These are phyloP conservation scores for Monosporozyma aerobia DNA, from an alignment of 805 yeast species.

Conservation along the genomic window DNA sequence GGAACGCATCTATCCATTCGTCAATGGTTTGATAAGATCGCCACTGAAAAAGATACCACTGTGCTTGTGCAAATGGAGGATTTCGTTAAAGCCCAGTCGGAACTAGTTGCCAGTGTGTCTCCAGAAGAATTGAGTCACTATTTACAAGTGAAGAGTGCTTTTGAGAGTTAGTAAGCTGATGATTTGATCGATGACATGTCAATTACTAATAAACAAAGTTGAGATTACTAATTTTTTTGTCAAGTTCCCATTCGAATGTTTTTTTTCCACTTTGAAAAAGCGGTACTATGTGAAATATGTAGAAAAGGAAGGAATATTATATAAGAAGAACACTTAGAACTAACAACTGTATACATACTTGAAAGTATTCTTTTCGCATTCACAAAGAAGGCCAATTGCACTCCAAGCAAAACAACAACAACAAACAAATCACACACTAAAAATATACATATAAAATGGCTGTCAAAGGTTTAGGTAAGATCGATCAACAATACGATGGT, in stretches of 20 bases:
- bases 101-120: conserved; percentile 77
- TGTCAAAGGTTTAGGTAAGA: conserved; percentile 68
- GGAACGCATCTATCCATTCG: conserved; percentile 49
- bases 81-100: conserved; percentile 64
- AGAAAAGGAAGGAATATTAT: not conserved
- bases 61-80: conserved; percentile 67
- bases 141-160: conserved; percentile 63
- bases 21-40: conserved; percentile 86
- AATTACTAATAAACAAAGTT: not conserved
- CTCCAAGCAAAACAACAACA: not conserved
- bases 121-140: conserved; percentile 81
- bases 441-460: conserved; percentile 43
- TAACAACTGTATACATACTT: not conserved
- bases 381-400: not conserved
- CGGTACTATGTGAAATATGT: not conserved
- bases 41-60: conserved; percentile 53
- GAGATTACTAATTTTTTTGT: not conserved
- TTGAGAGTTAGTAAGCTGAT: conserved; percentile 36
- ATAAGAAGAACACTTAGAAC: not conserved
- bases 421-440: not conserved
- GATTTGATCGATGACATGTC: not conserved
- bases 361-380: not conserved
- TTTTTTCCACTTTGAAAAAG: not conserved
- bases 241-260: not conserved
- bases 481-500: conserved; percentile 64